phyloP scores from a whole-genome alignment of 495 filamentous ascomycete species.

The Polyplosphaeria fusca region DNA sequence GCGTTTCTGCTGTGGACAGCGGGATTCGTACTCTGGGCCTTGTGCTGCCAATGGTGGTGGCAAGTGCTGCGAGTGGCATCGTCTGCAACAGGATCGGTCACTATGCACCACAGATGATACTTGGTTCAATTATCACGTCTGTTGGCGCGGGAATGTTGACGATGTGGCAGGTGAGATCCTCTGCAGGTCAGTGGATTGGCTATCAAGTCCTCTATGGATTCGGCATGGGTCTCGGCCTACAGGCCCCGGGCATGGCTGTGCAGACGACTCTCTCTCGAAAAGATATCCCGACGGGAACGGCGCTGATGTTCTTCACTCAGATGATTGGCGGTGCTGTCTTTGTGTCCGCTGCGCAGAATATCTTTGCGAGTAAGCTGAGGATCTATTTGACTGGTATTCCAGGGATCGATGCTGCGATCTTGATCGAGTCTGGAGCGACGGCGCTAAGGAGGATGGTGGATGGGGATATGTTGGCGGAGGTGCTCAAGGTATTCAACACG shows the following conservation, averaged over 20 bases:
- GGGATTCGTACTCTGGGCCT: conserved; percentile 27
- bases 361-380: conserved; percentile 16
- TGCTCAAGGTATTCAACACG: conserved; percentile 12
- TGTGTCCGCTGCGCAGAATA: conserved; percentile 1
- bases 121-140: conserved; percentile 9
- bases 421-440: conserved; percentile 17
- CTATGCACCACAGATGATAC: conserved; percentile 6
- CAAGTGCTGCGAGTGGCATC: conserved; percentile 40
- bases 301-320: conserved; percentile 23
- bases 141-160: conserved; percentile 21
- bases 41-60: conserved; percentile 37
- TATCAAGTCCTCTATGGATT: conserved; percentile 11
- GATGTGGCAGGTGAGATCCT: background rate
- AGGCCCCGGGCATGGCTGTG: background rate
- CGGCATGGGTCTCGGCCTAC: conserved; percentile 5
- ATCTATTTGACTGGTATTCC: conserved; percentile 53
- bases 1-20: background rate
- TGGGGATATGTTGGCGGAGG: background rate
- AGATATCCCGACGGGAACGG: conserved; percentile 10
- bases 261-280: background rate
- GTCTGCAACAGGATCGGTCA: background rate
- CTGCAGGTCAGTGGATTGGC: conserved; percentile 12
- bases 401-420: background rate
- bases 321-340: conserved; percentile 14
- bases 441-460: conserved; percentile 6